Conservation (phyloP, 2,329 filamentous ascomycete genomes). For the Arthroderma sp. region DNA sequence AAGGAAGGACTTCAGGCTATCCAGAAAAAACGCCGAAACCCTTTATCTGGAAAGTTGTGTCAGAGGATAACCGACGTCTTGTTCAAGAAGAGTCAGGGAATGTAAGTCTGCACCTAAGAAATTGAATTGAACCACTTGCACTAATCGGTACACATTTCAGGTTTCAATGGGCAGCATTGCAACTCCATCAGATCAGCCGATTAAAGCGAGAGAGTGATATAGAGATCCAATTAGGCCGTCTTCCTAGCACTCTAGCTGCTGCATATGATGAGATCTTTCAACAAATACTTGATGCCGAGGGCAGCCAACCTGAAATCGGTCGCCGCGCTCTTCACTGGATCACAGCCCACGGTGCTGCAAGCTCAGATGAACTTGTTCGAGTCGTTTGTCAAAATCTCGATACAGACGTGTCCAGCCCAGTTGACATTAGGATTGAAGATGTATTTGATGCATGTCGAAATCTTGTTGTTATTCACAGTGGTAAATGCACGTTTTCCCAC, state of each 20-base stretch:
- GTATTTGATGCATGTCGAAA: no score
- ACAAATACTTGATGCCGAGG: constrained; percentile 8
- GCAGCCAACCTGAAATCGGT: constrained; percentile 8
- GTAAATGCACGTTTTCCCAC: no score
- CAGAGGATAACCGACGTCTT: constrained; percentile 13
- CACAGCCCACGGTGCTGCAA: no score
- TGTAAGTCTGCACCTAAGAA: constrained; percentile 12
- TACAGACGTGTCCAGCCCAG: no score
- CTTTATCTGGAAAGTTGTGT: no score
- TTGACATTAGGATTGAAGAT: no score
- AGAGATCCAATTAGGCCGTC: constrained; percentile 16
- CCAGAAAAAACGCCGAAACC: no score
- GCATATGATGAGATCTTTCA: constrained; percentile 20
- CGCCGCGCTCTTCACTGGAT: constrained; percentile 15
- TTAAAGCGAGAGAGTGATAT: constrained; percentile 14
- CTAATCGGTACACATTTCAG: constrained; percentile 7
- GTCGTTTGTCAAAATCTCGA: no score
- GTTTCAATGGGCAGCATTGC: constrained; percentile 24
- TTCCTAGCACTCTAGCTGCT: constrained; percentile 16
- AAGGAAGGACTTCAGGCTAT: constrained; percentile 10
- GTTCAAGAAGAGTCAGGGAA: constrained; percentile 15
- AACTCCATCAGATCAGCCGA: constrained; percentile 17
- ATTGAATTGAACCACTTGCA: no score
- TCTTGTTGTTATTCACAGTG: no score
- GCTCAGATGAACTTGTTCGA: no score